Percentiles rank a stretch among this genome's conserved stretches.
Evolutionary conservation across 768 basidiomycete genomes (phyloP).

Genomic region (Podaxis sp.): DNA sequence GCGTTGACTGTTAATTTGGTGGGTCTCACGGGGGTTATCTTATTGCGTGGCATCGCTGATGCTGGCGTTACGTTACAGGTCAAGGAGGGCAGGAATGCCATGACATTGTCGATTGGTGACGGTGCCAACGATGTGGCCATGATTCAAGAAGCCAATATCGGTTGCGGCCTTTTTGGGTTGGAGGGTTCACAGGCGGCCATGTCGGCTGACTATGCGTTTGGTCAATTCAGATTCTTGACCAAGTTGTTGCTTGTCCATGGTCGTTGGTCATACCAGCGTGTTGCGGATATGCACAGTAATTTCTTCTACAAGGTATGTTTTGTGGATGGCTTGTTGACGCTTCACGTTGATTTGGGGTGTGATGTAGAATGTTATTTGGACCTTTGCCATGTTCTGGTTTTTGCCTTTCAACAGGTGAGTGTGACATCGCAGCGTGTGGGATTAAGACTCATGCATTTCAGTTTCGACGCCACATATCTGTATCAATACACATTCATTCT

Average conservation of each 20-base stretch:
- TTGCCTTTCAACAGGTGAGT: conserved; percentile 79
- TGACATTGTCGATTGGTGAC: conserved; percentile 96
- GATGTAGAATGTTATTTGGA: conserved; percentile 84
- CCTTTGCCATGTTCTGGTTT: conserved; percentile 92
- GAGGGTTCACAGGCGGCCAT: conserved; percentile 98
- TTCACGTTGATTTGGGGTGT: neutral
- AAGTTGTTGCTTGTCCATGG: conserved; percentile 92
- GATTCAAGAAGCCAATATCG: conserved; percentile 99
- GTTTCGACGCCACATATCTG: conserved; percentile 92
- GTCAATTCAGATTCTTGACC: conserved; percentile 92
- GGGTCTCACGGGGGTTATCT: conserved; percentile 21
- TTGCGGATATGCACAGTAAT: conserved; percentile 95
- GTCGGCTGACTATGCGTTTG: conserved; percentile 98
- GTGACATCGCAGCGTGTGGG: conserved; percentile 9
- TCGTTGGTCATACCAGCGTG: conserved; percentile 93
- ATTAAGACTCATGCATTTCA: conserved; percentile 23
- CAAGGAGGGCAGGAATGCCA: conserved; percentile 91
- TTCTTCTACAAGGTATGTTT: conserved; percentile 91
- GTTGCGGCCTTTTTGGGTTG: conserved; percentile 87
- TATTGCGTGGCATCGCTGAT: neutral
- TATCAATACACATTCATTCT: conserved; percentile 95
- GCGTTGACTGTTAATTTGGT: conserved; percentile 94
- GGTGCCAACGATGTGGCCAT: conserved; percentile 98
- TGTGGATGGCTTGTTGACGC: too few relatives aligned
- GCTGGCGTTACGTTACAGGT: conserved; percentile 45